Base-by-base conservation (phyloP, 768 basidiomycete species). In the Phanerochaete carnosa region DNA sequence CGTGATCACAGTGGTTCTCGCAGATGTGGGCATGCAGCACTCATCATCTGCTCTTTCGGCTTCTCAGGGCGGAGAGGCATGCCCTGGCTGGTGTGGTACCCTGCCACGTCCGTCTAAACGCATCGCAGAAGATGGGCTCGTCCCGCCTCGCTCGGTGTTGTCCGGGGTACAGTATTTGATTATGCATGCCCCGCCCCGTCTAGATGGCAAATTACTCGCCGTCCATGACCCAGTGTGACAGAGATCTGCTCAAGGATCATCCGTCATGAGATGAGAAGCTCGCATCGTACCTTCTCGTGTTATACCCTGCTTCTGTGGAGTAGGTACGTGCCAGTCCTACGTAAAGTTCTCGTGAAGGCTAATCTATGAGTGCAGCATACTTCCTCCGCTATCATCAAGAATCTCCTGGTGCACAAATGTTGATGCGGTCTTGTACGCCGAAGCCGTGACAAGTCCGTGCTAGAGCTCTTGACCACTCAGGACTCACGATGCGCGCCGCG, bases 331-430 rank as follows among this genome's bases (percentile, higher is more conserved):
- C 51, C 51, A 23, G 51, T 19, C 8, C 29, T 7, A 52, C 51
- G 51, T 52, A 52, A 50, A 32, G n/a, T 32, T 52, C 51, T 16
- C n/a, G 51, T 23, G 51, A 52, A 52, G 32, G 51, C 51, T 52
- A 52, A 52, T 52, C 51, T 19, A n/a, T 13, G 16, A 3, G 30
- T 32, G n/a, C 51, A 16, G n/a, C 12, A 32, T 32, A 52, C 51
- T 52, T 52, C 51, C 51, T 23, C 51, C 51, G 51, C 29, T 19
- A 16, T 52, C 30, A 19, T 32, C 19, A 4, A 19, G 32, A 52
- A 52, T 33, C 51, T 52, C 33, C 15, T 2, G 30, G 29, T 13
- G 29, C 32, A 32, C 51, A 19, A 33, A 32, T 19, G 16, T 22
- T 33, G 51, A 16, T 51, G 49, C 22, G 12, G 15, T 52, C 32